Evolutionary conservation across 768 basidiomycete genomes (phyloP).

Genomic region (Russula ochroleuca): DNA sequence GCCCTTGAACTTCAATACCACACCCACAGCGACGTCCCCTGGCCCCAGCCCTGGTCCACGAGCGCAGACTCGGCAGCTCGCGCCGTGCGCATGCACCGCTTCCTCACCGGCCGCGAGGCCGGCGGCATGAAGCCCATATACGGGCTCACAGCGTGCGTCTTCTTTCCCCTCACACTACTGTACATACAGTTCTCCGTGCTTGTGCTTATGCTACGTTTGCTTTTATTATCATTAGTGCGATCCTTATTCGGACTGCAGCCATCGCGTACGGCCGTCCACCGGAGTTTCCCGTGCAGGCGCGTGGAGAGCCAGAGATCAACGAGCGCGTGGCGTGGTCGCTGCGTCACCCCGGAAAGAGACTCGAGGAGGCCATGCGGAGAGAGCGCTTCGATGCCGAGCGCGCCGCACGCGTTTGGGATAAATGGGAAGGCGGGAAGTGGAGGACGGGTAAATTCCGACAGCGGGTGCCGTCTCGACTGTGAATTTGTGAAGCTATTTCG

Average conservation of each 20-base stretch:
- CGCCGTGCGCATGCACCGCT: slow-evolving; percentile 58
- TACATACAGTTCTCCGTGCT: neutral
- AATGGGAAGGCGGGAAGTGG: slow-evolving; percentile 20
- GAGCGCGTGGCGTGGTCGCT: slow-evolving; percentile 46
- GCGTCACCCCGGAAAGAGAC: slow-evolving; percentile 28
- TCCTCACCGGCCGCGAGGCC: slow-evolving; percentile 81
- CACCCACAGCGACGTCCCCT: slow-evolving; percentile 52
- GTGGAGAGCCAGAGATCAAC: slow-evolving; percentile 39
- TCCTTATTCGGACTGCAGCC: slow-evolving; percentile 48
- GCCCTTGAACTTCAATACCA: slow-evolving; percentile 56
- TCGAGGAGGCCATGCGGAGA: slow-evolving; percentile 30
- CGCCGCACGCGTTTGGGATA: slow-evolving; percentile 24
- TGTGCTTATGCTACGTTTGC: neutral
- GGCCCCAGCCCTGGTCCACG: slow-evolving; percentile 39
- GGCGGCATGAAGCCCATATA: slow-evolving; percentile 86
- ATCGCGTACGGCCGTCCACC: slow-evolving; percentile 47
- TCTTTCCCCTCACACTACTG: neutral
- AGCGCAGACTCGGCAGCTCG: neutral
- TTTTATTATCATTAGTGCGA: slow-evolving; percentile 36
- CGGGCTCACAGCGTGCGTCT: slow-evolving; percentile 77
- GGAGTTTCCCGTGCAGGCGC: slow-evolving; percentile 44
- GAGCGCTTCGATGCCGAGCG: slow-evolving; percentile 32
- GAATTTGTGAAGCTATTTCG: neutral
- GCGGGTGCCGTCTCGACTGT: slow-evolving; percentile 9
- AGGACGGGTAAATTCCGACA: slow-evolving; percentile 2